Evolutionary conservation across 805 yeast species (phyloP).

Genomic region (Candida adriatica): DNA sequence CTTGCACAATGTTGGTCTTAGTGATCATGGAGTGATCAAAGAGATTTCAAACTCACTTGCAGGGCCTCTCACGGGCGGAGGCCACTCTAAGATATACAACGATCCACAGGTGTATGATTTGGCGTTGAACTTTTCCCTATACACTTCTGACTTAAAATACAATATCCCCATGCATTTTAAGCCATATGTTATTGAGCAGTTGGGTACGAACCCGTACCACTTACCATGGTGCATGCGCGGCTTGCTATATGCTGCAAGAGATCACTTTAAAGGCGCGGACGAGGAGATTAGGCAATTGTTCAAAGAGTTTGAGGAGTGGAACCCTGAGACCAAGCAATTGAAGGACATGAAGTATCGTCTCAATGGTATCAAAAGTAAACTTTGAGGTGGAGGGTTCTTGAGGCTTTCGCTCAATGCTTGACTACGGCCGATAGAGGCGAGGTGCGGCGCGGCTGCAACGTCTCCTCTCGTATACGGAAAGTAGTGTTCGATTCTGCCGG

Average conservation of each 20-base stretch:
- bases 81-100: conserved; percentile 85
- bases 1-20: conserved; percentile 66
- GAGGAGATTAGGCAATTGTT: conserved; percentile 55
- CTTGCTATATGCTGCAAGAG: conserved; percentile 57
- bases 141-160: conserved; percentile 55
- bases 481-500: too few relatives aligned
- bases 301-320: conserved; percentile 76
- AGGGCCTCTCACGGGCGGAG: conserved; percentile 92
- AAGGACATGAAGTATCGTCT: conserved; percentile 80
- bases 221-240: conserved; percentile 94
- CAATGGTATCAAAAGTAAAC: conserved; percentile 39
- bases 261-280: conserved; percentile 39
- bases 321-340: conserved; percentile 73
- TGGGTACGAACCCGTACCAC: conserved; percentile 75
- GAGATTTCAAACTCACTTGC: conserved; percentile 77
- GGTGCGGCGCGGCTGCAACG: too few relatives aligned
- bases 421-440: too few relatives aligned
- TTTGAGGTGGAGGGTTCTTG: conserved; percentile 8
- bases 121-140: conserved; percentile 68
- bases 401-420: too few relatives aligned
- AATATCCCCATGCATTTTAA: conserved; percentile 30
- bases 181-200: conserved; percentile 53
- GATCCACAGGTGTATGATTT: conserved; percentile 78
- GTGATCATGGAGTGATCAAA: conserved; percentile 80
- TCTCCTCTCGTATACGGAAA: too few relatives aligned